Conservation (phyloP, 306 rosid genomes). For the Cajanus cajan region DNA sequence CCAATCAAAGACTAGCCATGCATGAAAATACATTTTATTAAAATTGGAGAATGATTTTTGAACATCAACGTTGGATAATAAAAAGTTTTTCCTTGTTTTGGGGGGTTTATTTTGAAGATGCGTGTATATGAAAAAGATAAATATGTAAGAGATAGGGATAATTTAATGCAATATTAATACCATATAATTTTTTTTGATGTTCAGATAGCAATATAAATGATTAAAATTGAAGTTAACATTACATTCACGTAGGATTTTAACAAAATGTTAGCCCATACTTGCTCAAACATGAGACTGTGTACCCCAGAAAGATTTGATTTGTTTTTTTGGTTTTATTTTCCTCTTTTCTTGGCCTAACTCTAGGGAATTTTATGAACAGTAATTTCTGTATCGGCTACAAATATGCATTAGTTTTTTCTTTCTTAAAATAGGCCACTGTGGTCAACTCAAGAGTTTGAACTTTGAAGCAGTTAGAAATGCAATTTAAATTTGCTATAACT, state of each 20-base stretch:
- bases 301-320: slow-evolving; percentile 9
- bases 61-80: background rate
- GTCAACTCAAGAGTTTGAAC: slow-evolving; percentile 1
- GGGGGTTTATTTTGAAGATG: background rate
- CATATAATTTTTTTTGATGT: background rate
- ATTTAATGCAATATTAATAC: background rate
- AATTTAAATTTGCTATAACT: background rate
- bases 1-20: background rate
- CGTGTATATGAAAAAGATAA: background rate
- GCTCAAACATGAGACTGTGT: background rate
- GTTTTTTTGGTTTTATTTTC: background rate
- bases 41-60: background rate
- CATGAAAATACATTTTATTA: background rate
- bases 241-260: background rate
- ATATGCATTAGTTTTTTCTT: background rate
- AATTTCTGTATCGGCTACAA: background rate
- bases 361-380: background rate
- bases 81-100: background rate
- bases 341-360: slow-evolving; percentile 10
- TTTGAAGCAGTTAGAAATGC: background rate
- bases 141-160: background rate
- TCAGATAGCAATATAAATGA: background rate
- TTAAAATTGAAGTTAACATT: background rate
- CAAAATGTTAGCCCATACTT: background rate
- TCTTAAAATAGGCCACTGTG: background rate